phyloP scores from a whole-genome alignment of 2,329 filamentous ascomycete genomes.

The Pseudogymnoascus sp. region DNA sequence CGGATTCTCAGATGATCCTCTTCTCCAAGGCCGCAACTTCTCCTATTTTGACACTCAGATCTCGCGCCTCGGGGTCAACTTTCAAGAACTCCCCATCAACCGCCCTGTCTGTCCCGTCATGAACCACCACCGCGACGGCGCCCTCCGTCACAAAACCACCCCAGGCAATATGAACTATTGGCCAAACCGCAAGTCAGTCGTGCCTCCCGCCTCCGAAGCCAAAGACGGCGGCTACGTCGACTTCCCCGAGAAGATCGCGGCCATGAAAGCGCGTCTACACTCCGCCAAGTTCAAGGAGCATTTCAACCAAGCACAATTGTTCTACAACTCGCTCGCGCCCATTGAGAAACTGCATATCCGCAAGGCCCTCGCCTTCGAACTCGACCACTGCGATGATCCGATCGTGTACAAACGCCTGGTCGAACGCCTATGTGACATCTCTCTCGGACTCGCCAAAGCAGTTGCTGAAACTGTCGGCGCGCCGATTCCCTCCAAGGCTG shows the following conservation, averaged over 20 bases:
- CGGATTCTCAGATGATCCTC: conserved; percentile 67
- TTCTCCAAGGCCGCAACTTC: conserved; percentile 66
- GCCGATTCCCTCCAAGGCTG: conserved; percentile 44
- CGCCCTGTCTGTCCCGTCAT: conserved; percentile 65
- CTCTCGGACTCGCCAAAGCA: conserved; percentile 57
- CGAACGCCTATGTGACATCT: conserved; percentile 62
- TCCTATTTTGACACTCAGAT: conserved; percentile 62
- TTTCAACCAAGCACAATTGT: conserved; percentile 69
- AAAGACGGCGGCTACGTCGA: conserved; percentile 62
- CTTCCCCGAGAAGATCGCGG: conserved; percentile 55
- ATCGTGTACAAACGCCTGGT: conserved; percentile 66
- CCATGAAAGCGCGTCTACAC: conserved; percentile 61
- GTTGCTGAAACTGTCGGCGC: conserved; percentile 66
- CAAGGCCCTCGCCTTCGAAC: conserved; percentile 57
- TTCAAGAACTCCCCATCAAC: conserved; percentile 71
- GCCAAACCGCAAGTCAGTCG: conserved; percentile 61
- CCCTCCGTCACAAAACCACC: conserved; percentile 63
- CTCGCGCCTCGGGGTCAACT: conserved; percentile 63
- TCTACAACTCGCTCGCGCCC: conserved; percentile 67
- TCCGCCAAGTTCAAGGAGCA: conserved; percentile 73
- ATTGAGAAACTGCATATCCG: conserved; percentile 58
- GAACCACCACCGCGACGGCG: conserved; percentile 70
- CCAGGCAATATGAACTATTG: conserved; percentile 71
- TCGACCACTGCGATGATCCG: conserved; percentile 75
- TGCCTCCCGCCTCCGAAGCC: conserved; percentile 51